Evolutionary conservation across 495 filamentous ascomycete species (phyloP), one percentile per base, ranked within the genome.

Genomic region (Sphaerosporella brunnea): DNA sequence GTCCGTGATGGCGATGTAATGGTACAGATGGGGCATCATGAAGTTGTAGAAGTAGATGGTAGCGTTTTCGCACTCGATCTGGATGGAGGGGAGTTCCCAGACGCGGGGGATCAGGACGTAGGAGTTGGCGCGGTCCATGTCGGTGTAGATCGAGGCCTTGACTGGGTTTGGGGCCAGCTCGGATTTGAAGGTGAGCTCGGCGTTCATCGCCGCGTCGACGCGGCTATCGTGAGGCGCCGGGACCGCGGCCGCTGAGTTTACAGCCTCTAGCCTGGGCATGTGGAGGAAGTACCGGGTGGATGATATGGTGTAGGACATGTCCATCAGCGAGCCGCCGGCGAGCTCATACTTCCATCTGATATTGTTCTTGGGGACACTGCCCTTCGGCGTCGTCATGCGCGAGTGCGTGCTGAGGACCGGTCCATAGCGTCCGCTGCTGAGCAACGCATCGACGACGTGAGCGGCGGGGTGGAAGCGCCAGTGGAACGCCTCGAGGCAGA

Each of bases 401-500:
- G 42, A 13, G 18, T 23, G n/a, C n/a, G 49, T 57, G 23, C 37
- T 46, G 25, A 65, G 49, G 2, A 56, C 18, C 45, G 47, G 47
- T 19, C 44, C 53, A 11, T 65, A 66, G 0, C 65, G 35, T 49
- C 48, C 60, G 10, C 62, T 47, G 23, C 40, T 36, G 13, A 62
- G 51, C 26, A 59, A 45, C 9, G 62, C 65, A 48, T 63, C 63
- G 19, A 50, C 60, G 36, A 74, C 63, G 21, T 65, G 58, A 2
- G 57, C 45, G 1, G 69, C 63, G 2, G 74, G 75, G 40, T 75
- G 69, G 54, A 78, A 80, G 11, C 63, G 58, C 48, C 62, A 64
- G 55, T 77, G 74, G 37, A 74, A 68, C 4, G 75, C 76, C 58
- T 82, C 78, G 2, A 80, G 64, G 0, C 79, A 53, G 8, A 80